Evolutionary conservation across 371 early-diverging fungal species (phyloP), one percentile per base, ranked within the genome.

Genomic region (Mortierella sp.): DNA sequence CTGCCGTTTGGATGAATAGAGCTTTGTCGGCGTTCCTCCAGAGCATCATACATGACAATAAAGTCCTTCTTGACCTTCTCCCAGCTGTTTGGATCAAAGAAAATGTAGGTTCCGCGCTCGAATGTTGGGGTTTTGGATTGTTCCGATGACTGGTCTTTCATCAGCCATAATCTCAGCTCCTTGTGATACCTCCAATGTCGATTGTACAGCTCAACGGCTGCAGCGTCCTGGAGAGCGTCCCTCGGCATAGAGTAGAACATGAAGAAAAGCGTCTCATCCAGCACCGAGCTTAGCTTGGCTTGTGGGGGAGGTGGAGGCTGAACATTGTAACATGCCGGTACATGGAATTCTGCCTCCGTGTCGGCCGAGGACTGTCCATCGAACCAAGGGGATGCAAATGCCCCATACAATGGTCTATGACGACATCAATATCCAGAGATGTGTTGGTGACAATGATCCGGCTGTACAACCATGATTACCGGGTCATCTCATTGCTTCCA

Each of bases 211-310:
- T 96, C 95, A 54, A 93, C 91, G 25, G 96, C 96, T 21, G 96
- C 96, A 25, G 90, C 90, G 63, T 95, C 94, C 84, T 97, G 97
- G 39, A 94, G 70, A 55, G 90, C 85, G 57, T 95, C 94, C 48
- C 91, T 85, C 27, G 96, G 95, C 85, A 94, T 86, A 17, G 95
- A 86, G 81, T 98, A 97, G 81, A 98, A 98, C 37, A 96, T 88
- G 83, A 96, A 97, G 70, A 98, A 95, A 54, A 98, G 84, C 9
- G 97, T 94, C 69, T 97, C 96, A 49, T 97, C 98, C 44, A 88
- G 81, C 29, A 94, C 86, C 9, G 85, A 79, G 24, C 83, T 67
- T 54, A 96, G 84, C 58, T 88, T 91, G 59, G 84, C 81, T 59
- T 88, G 84, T n/a, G 90, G 86, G 31, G 90, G 87, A 54, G 92